Evolutionary conservation across 2,329 filamentous ascomycete genomes (phyloP), one percentile per base, ranked within the genome.

Genomic region (Drechslerella stenobrocha): DNA sequence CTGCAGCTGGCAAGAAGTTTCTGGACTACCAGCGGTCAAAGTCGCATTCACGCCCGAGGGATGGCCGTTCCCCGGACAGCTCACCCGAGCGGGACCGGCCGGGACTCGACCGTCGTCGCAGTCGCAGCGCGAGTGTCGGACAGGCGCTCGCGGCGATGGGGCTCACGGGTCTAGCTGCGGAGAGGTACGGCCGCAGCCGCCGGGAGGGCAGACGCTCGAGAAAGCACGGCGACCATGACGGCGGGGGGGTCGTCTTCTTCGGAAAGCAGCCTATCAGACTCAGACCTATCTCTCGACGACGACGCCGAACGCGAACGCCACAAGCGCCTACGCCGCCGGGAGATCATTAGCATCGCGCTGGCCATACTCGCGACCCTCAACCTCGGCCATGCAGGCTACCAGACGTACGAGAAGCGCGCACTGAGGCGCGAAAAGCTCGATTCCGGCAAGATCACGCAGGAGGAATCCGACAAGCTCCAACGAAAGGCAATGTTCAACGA

Each of bases 1-100:
- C 63, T 22, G 55, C 63, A 8, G 63, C 63, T 22, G 63, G 63
- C 2, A 67, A 67, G 44, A 67, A 67, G 37, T 67, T 67, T 48
- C 37, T 67, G 1, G 63, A 67, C 30, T 67, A 67, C 28, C 63
- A 60, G 28, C 56, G 63, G 37, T 55, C 63, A 0, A 52, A 55
- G 15, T 67, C 63, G 9, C 63, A 67, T n/a, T 67, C 63, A 2
- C 44, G 48, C 13, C 53, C 53, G 5, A 48, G 63, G 52, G 45
- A 30, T 11, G 28, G 18, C 24, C 30, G 63, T 9, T 55, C 48
- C 4, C 48, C 53, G 2, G 51, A 37, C 24, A 50, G 45, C 34
- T 66, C 61, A 13, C 63, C 55, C 5, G 63, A 67, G 46, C 52
- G 61, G 24, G 34, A 37, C 11, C 15, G 63, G 30, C 63, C 63